These are phyloP conservation scores for Quercus parvula DNA, from an alignment of 306 rosid genomes.

Conservation along the genomic window DNA sequence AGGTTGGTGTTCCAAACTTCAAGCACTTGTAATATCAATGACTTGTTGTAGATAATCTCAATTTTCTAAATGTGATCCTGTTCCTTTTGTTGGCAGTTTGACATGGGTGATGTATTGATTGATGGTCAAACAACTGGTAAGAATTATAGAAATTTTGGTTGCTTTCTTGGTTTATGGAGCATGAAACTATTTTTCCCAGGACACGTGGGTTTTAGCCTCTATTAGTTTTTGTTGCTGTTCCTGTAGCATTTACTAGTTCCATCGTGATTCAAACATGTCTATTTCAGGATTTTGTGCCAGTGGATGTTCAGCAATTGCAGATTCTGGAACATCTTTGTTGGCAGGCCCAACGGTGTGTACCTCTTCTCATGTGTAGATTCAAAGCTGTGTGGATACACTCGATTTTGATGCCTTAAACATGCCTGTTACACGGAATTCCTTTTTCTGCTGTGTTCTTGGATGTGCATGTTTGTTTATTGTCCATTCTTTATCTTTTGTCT, in stretches of 20 bases:
- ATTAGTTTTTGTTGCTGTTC: background rate
- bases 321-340: constrained; percentile 82
- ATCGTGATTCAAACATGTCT: background rate
- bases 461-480: background rate
- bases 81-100: constrained; percentile 50
- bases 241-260: background rate
- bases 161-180: background rate
- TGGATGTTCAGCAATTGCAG: constrained; percentile 81
- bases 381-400: background rate
- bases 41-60: background rate
- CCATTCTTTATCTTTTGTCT: background rate
- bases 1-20: constrained; percentile 45
- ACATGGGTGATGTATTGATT: constrained; percentile 65
- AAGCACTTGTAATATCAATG: background rate
- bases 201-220: background rate
- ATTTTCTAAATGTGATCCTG: background rate
- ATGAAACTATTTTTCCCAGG: background rate
- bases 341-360: constrained; percentile 68
- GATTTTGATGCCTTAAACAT: background rate
- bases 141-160: background rate
- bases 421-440: background rate
- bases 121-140: constrained; percentile 57
- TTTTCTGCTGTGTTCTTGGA: background rate
- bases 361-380: background rate
- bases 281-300: constrained; percentile 64